phyloP scores from a whole-genome alignment of 768 basidiomycete species.

The Trametes cingulata region DNA sequence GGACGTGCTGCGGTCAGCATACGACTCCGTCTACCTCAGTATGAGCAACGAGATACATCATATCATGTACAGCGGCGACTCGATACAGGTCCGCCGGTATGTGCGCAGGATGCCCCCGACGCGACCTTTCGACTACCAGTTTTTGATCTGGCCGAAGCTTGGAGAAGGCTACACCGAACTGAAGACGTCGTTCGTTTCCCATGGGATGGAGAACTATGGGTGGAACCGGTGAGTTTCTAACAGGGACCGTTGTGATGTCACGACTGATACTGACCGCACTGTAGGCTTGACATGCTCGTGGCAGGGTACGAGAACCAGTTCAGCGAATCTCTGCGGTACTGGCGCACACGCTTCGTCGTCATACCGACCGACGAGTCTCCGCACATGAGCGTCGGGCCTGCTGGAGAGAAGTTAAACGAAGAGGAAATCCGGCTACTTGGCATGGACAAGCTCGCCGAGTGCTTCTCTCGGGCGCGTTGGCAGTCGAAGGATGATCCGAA shows the following conservation, averaged over 20 bases:
- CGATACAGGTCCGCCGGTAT: constrained; percentile 85
- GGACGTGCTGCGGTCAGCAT: constrained; percentile 58
- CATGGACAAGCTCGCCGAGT: constrained; percentile 88
- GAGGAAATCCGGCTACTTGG: constrained; percentile 89
- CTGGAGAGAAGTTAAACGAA: constrained; percentile 76
- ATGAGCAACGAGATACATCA: constrained; percentile 96
- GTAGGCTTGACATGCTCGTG: constrained; percentile 81
- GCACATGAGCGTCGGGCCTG: constrained; percentile 51
- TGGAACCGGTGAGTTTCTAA: constrained; percentile 70
- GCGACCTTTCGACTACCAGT: constrained; percentile 74
- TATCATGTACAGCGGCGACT: constrained; percentile 88
- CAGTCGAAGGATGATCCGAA: constrained; percentile 58
- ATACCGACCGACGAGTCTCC: constrained; percentile 82
- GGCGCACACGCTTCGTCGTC: constrained; percentile 92
- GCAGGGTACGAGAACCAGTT: constrained; percentile 81
- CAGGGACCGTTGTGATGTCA: not conserved
- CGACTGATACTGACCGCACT: not conserved
- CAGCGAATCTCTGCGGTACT: constrained; percentile 83
- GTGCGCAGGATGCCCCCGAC: constrained; percentile 70
- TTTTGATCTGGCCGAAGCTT: constrained; percentile 91
- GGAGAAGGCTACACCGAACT: constrained; percentile 86
- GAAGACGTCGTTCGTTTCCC: constrained; percentile 70
- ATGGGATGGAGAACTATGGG: constrained; percentile 79
- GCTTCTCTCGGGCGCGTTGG: constrained; percentile 86
- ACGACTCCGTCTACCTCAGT: constrained; percentile 83